Percentiles rank a stretch among this genome's conserved stretches.
These are phyloP conservation scores for Avena sativa DNA, from an alignment of 176 grass and related monocot species.

Conservation along the genomic window DNA sequence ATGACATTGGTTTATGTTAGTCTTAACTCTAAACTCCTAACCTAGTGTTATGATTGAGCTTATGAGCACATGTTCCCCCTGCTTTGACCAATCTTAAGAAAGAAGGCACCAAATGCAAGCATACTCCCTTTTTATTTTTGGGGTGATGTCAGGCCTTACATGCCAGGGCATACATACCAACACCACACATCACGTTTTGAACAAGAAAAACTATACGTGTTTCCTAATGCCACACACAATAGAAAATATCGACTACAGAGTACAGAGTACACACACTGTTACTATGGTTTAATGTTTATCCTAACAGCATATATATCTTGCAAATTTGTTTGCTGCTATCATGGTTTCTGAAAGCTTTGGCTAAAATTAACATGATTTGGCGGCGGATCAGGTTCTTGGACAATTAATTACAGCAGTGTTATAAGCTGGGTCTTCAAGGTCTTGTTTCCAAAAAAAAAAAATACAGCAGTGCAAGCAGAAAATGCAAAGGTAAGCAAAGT, in stretches of 20 bases:
- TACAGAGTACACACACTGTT: not conserved
- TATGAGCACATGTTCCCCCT: constrained; percentile 22
- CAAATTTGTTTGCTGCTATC: not conserved
- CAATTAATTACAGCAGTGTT: too few species aligned
- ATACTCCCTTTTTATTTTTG: not conserved
- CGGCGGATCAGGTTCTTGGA: not conserved
- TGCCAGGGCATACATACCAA: not conserved
- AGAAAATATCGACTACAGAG: not conserved
- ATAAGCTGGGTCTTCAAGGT: too few species aligned
- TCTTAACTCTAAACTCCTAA: constrained; percentile 18
- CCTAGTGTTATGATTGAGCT: constrained; percentile 37
- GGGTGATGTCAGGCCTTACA: constrained; percentile 5
- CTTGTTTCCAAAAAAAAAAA: too few species aligned
- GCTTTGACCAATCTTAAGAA: constrained; percentile 38
- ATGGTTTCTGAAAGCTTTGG: not conserved
- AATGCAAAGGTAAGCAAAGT: not conserved
- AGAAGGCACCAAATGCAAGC: constrained; percentile 25
- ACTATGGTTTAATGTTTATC: not conserved
- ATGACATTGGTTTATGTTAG: constrained; percentile 28
- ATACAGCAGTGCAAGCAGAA: not conserved
- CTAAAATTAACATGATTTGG: constrained; percentile 15
- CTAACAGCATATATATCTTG: not conserved
- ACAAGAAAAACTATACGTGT: not conserved
- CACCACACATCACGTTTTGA: not conserved
- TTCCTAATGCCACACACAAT: not conserved